Percentiles rank a stretch among this genome's conserved stretches.
phyloP scores from a whole-genome alignment of 345 rosid species.

The Rhizophora mangle region DNA sequence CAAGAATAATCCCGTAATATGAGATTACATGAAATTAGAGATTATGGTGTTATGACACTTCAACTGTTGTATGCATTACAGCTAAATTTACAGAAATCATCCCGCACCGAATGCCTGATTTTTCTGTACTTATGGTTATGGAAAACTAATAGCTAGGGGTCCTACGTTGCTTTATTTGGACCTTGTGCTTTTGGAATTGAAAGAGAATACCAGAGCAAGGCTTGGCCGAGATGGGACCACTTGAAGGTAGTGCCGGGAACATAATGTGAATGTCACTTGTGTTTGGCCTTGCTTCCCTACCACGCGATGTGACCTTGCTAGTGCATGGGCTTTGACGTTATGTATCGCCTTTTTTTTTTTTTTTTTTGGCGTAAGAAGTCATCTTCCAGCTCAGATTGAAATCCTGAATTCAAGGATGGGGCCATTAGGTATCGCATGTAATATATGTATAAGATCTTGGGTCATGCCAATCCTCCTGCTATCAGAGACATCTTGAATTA shows the following conservation, averaged over 20 bases:
- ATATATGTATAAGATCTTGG: background rate
- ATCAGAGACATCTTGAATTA: no score
- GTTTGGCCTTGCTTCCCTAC: constrained; percentile 30
- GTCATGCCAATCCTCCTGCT: background rate
- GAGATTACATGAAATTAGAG: no score
- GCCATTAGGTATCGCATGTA: background rate
- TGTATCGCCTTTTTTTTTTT: background rate
- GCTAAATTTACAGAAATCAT: no score
- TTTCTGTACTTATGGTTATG: no score
- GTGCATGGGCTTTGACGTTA: constrained; percentile 11
- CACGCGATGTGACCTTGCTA: constrained; percentile 15
- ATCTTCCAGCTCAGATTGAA: constrained; percentile 21
- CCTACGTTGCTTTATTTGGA: no score
- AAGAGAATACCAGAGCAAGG: background rate
- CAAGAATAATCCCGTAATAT: no score
- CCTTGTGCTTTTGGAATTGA: background rate
- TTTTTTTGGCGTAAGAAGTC: background rate
- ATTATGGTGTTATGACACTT: no score
- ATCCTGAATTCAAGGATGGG: constrained; percentile 3
- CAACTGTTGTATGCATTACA: no score
- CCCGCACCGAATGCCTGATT: no score
- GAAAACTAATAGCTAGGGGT: no score
- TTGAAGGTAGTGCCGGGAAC: constrained; percentile 4
- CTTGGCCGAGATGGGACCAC: constrained; percentile 14
- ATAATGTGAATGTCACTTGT: constrained; percentile 22